Evolutionary conservation across 1,139 yeast genomes (phyloP).

Genomic region (Suhomyces kunorum): DNA sequence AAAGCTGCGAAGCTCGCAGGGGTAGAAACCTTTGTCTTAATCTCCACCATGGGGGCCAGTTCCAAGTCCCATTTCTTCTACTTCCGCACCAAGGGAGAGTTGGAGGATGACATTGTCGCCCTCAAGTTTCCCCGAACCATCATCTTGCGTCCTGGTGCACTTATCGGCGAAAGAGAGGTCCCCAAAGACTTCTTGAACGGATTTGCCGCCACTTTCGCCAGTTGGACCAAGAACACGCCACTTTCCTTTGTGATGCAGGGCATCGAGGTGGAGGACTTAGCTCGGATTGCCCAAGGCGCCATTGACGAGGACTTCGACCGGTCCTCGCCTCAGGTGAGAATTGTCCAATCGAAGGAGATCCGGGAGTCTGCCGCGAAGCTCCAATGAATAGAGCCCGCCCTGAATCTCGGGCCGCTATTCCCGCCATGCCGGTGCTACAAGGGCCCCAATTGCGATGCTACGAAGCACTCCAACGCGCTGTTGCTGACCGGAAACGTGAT

Average conservation of each 20-base stretch:
- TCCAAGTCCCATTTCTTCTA: constrained; percentile 54
- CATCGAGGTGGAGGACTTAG: constrained; percentile 32
- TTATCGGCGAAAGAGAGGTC: constrained; percentile 60
- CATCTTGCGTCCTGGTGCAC: constrained; percentile 68
- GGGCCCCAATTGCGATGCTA: no score
- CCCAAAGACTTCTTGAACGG: constrained; percentile 39
- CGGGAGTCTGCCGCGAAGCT: constrained; percentile 4
- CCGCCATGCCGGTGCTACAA: no score
- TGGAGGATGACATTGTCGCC: constrained; percentile 59
- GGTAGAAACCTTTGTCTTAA: constrained; percentile 60
- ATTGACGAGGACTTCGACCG: constrained; percentile 3
- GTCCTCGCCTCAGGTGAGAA: constrained; percentile 7
- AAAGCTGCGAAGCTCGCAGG: constrained; percentile 70
- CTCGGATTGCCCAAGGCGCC: neutral
- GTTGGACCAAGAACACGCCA: constrained; percentile 33
- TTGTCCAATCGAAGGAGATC: constrained; percentile 5
- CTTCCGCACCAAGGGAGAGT: constrained; percentile 59
- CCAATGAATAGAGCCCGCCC: no score
- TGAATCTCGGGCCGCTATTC: neutral
- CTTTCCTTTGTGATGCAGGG: constrained; percentile 20
- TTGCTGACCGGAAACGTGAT: neutral
- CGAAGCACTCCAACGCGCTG: no score
- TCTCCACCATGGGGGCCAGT: constrained; percentile 63
- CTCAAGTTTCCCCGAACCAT: constrained; percentile 66
- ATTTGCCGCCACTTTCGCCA: constrained; percentile 31